Base-by-base conservation (phyloP, 352 stramenopile genomes). In the Phytophthora agathidicida region DNA sequence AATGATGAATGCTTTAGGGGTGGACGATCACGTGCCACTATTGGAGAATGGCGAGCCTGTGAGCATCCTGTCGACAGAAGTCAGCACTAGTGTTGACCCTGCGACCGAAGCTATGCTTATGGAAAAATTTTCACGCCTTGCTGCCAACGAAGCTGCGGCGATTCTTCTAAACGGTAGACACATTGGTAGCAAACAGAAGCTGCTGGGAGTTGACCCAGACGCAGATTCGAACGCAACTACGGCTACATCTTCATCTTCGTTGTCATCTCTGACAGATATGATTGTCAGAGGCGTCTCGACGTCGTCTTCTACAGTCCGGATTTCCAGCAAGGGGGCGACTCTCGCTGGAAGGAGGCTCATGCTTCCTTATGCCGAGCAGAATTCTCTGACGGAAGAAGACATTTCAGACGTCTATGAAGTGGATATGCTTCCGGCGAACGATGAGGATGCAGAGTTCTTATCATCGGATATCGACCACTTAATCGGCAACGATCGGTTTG, bases 111-210 rank as follows among this genome's bases (percentile, higher is more conserved):
- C 73, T 5, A 71, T 78, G 49, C 23, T 88, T 41, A 84, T 91
- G 56, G 65, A 88, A 20, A 88, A 79, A 35, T 89, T 93, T 55
- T 86, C 75, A 9, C 76, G 69, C 7, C 56, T 93, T 38, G 74
- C 73, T 43, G 78, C 73, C 13, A 73, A 73, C 13, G 66, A 88
- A 59, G 73, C 78, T 32, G 78, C 76, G 2, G 60, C 66, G 7
- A 63, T 80, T 19, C 32, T 87, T 19, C 54, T 68, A 2, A 63
- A 69, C 17, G 58, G 63, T 19, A 53, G 59, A 22, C 69, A 71
- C 23, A 37, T 69, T 3, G 58, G 36, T 31, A 24, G 45, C 13
- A 80, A 69, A 24, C 48, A 72, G 20, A 84, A 68, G 19, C 26
- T 80, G 24, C 48, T 81, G 3, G 53, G 67, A 48, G 35, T 54